Conservation (phyloP, 805 yeast genomes). For the Cyberlindnera bimundalis region DNA sequence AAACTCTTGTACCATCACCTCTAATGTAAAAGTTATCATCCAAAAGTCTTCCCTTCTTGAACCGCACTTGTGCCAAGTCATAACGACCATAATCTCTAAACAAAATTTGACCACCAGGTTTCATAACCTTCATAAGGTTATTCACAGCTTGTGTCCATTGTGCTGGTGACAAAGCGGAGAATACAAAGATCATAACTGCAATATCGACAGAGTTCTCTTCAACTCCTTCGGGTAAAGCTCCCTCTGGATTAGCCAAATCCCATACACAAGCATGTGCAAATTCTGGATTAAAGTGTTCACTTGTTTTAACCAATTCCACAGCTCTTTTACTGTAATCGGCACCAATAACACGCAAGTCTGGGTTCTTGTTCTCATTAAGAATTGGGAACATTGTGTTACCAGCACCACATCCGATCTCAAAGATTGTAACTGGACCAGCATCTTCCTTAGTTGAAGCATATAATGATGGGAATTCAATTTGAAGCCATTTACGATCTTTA, state of each 20-base stretch:
- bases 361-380: conserved; percentile 75
- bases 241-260: conserved; percentile 84
- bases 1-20: conserved; percentile 97
- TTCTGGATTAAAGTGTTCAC: conserved; percentile 56
- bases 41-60: conserved; percentile 79
- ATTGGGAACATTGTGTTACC: conserved; percentile 96
- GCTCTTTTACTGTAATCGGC: conserved; percentile 91
- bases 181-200: conserved; percentile 92
- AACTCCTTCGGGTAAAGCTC: conserved; percentile 77
- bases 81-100: conserved; percentile 95
- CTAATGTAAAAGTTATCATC: conserved; percentile 94
- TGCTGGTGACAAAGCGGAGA: conserved; percentile 85
- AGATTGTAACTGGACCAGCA: conserved; percentile 65
- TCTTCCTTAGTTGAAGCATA: conserved; percentile 74
- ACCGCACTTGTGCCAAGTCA: conserved; percentile 91
- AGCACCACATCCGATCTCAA: conserved; percentile 98
- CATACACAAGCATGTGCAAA: conserved; percentile 84
- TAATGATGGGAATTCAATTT: conserved; percentile 85
- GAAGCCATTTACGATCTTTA: conserved; percentile 95
- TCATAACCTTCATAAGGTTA: conserved; percentile 68
- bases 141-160: conserved; percentile 84
- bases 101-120: conserved; percentile 89
- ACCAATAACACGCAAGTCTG: conserved; percentile 69
- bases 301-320: conserved; percentile 72
- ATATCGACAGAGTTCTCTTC: conserved; percentile 82